These are phyloP conservation scores for Phytopythium aichiense DNA, from an alignment of 352 stramenopile species.

Conservation along the genomic window DNA sequence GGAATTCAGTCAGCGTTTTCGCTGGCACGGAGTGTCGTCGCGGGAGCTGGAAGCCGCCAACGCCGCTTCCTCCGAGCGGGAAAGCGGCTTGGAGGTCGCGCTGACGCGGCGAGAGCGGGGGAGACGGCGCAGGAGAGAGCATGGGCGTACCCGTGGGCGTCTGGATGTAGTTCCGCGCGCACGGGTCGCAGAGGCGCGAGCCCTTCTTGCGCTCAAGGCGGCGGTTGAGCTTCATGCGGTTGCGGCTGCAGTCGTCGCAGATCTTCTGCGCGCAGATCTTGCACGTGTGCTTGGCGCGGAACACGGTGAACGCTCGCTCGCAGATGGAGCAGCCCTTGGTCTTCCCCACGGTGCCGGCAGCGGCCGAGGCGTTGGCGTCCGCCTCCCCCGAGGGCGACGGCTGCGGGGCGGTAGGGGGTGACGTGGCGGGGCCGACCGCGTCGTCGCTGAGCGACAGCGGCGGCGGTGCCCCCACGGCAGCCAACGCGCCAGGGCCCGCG, in stretches of 20 bases:
- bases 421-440: background rate
- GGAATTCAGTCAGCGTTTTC: slow-evolving; percentile 16
- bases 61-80: background rate
- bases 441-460: slow-evolving; percentile 35
- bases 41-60: slow-evolving; percentile 8
- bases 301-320: slow-evolving; percentile 72
- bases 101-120: slow-evolving; percentile 15
- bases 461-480: background rate
- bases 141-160: slow-evolving; percentile 24
- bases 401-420: background rate
- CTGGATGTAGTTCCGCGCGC: slow-evolving; percentile 56
- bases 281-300: slow-evolving; percentile 79
- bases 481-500: slow-evolving; percentile 1
- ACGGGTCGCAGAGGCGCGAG: slow-evolving; percentile 68
- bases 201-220: slow-evolving; percentile 65
- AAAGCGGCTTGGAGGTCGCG: slow-evolving; percentile 9
- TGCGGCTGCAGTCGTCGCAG: slow-evolving; percentile 84
- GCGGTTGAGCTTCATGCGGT: slow-evolving; percentile 66
- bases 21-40: slow-evolving; percentile 21
- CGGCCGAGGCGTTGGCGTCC: slow-evolving; percentile 15
- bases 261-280: slow-evolving; percentile 67
- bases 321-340: slow-evolving; percentile 50
- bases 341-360: slow-evolving; percentile 7
- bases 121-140: slow-evolving; percentile 23
- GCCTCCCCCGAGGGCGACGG: slow-evolving; percentile 9